A percentile compares a stretch with the other conserved stretches of the same genome.
These are phyloP conservation scores for Coelastrella sp. DNA, from an alignment of 139 green algal species.

Conservation along the genomic window DNA sequence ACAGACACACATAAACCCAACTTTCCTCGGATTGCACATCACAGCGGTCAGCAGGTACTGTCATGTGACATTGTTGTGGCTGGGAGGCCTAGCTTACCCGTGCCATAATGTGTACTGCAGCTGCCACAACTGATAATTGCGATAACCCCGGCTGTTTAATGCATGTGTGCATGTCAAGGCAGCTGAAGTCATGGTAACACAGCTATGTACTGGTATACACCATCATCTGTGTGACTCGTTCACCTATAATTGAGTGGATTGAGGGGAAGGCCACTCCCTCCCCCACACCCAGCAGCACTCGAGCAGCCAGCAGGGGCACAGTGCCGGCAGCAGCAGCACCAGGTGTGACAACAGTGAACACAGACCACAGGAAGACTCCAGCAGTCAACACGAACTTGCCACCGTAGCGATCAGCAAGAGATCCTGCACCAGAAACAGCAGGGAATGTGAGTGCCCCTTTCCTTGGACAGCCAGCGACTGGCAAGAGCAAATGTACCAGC, in stretches of 20 bases:
- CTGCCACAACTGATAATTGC: too few species aligned
- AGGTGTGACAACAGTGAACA: constrained; percentile 75
- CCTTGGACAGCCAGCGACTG: not conserved
- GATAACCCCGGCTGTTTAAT: too few species aligned
- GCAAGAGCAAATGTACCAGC: not conserved
- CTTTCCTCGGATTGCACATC: too few species aligned
- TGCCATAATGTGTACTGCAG: too few species aligned
- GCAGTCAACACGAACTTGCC: constrained; percentile 74
- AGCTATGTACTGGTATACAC: too few species aligned
- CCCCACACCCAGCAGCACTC: constrained; percentile 79
- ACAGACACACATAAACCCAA: too few species aligned
- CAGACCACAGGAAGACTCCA: constrained; percentile 73
- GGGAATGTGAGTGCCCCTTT: too few species aligned
- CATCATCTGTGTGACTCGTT: not conserved
- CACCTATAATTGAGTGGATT: constrained; percentile 82
- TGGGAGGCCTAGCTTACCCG: too few species aligned
- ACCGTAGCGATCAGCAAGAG: constrained; percentile 74
- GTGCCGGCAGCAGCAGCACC: constrained; percentile 63
- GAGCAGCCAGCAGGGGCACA: constrained; percentile 62
- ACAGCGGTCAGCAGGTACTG: too few species aligned
- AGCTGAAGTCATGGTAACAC: too few species aligned
- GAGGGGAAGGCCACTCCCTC: constrained; percentile 85
- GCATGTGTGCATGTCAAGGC: too few species aligned
- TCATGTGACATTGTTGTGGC: too few species aligned
- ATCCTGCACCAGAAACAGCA: constrained; percentile 45